Evolutionary conservation across 495 filamentous ascomycete species (phyloP), one percentile per base, ranked within the genome.

Genomic region (Astrothelium subdiscretum): DNA sequence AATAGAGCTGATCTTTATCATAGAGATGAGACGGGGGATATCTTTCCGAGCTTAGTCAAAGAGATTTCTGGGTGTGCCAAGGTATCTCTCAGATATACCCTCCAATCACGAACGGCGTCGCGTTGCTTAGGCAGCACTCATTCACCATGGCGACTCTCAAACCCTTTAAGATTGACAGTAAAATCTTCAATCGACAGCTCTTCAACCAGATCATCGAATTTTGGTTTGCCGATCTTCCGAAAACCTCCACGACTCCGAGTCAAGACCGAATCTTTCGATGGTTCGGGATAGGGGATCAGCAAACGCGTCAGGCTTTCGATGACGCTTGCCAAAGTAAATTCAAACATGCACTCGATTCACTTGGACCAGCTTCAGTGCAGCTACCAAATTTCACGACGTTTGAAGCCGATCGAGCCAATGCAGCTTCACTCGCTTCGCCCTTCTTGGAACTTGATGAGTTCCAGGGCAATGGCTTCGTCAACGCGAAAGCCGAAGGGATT

Each of bases 221-320:
- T 27, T 71, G 68, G 71, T 70, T 71, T 57, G 63, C 60, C 20
- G 67, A 59, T 31, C 29, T 71, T 12, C 61, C 64, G 20, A 26
- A 32, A 18, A 42, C 32, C 27, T 54, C 69, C 1, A 66, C 43
- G 11, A 20, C 59, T 12, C 57, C 68, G 3, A 48, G 63, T 26
- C 52, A 59, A 22, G 38, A 43, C 8, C 27, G 61, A 22, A 24
- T 65, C 0, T 59, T 69, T 62, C 26, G 51, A 27, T 64, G 64
- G 57, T 73, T 72, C 59, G 73, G 73, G 29, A 5, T 67, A n/a
- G 72, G 66, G 51, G 62, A 66, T 12, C 66, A 66, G 18, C 71
- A 75, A 61, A 67, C 70, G 31, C 69, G 66, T 44, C 54, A 44
- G 6, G 54, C 61, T 8, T 75, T 76, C 51, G 74, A 77, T 58